These are phyloP conservation scores for Nannizziopsis arthrosporioides DNA, from an alignment of 2,329 filamentous ascomycete species.

Conservation along the genomic window DNA sequence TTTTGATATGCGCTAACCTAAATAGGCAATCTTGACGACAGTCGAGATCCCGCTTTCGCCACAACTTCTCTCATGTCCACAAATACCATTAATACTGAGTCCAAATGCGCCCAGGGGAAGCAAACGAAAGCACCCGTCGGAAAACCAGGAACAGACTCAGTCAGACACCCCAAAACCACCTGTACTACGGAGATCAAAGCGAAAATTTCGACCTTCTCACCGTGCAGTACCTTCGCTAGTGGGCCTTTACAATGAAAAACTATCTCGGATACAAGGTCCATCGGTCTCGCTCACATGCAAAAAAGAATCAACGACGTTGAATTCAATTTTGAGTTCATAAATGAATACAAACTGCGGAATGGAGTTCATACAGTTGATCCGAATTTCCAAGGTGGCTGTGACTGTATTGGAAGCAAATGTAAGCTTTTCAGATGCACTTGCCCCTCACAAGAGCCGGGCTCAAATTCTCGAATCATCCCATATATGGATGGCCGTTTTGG, in stretches of 20 bases:
- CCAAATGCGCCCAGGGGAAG: too few relatives aligned
- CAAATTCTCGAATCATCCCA: constrained; percentile 21
- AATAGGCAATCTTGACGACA: too few relatives aligned
- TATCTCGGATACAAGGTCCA: constrained; percentile 22
- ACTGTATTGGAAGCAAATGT: constrained; percentile 21
- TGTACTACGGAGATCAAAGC: too few relatives aligned
- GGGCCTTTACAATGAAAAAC: constrained; percentile 18
- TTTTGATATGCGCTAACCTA: too few relatives aligned
- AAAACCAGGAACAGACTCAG: too few relatives aligned
- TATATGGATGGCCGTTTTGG: constrained; percentile 20
- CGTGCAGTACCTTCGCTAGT: too few relatives aligned
- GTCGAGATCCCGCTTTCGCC: too few relatives aligned
- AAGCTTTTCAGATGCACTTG: constrained; percentile 22
- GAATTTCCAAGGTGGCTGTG: constrained; percentile 27
- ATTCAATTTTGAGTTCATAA: constrained; percentile 32
- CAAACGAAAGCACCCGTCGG: too few relatives aligned
- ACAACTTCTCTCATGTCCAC: too few relatives aligned
- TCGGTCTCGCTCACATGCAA: constrained; percentile 18
- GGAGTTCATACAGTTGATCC: constrained; percentile 22
- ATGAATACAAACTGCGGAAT: constrained; percentile 26
- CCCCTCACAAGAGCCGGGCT: constrained; percentile 23
- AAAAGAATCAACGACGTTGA: constrained; percentile 16
- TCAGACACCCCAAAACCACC: too few relatives aligned
- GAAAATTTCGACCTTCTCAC: too few relatives aligned
- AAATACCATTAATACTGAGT: too few relatives aligned